Evolutionary conservation across 192 early-diverging fungal species (phyloP).

Genomic region (Spinellus fusiger): DNA sequence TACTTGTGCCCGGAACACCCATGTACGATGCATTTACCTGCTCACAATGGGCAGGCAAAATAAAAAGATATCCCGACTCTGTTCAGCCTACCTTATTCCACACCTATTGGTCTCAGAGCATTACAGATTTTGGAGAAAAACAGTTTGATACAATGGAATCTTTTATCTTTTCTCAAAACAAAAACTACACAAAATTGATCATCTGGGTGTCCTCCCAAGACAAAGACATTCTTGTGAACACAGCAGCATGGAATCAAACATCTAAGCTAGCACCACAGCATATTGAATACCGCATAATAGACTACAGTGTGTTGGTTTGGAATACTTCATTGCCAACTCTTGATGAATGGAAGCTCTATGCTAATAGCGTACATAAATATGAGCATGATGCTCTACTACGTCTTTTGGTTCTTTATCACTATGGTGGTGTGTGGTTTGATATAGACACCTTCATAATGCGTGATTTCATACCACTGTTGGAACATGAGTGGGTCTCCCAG

Average conservation of each 20-base stretch:
- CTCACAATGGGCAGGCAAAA: too few relatives aligned
- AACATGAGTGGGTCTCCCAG: conserved; percentile 28
- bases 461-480: conserved; percentile 18
- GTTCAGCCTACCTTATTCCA: conserved; percentile 1
- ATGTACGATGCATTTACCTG: too few relatives aligned
- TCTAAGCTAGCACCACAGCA: not conserved
- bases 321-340: conserved; percentile 4
- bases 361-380: not conserved
- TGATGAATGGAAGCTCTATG: conserved; percentile 5
- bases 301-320: not conserved
- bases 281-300: not conserved
- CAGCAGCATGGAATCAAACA: not conserved
- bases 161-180: conserved; percentile 23
- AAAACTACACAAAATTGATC: not conserved
- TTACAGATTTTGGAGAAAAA: conserved; percentile 9
- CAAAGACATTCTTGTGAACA: not conserved
- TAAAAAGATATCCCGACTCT: too few relatives aligned
- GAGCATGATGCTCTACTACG: conserved; percentile 9
- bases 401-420: conserved; percentile 17
- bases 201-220: conserved; percentile 19
- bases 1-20: too few relatives aligned
- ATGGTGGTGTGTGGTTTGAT: conserved; percentile 33
- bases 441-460: conserved; percentile 17
- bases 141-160: conserved; percentile 15
- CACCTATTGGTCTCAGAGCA: conserved; percentile 6